Base-by-base conservation (phyloP, 371 early-diverging fungal genomes). In the Rhizomucor pusillus region DNA sequence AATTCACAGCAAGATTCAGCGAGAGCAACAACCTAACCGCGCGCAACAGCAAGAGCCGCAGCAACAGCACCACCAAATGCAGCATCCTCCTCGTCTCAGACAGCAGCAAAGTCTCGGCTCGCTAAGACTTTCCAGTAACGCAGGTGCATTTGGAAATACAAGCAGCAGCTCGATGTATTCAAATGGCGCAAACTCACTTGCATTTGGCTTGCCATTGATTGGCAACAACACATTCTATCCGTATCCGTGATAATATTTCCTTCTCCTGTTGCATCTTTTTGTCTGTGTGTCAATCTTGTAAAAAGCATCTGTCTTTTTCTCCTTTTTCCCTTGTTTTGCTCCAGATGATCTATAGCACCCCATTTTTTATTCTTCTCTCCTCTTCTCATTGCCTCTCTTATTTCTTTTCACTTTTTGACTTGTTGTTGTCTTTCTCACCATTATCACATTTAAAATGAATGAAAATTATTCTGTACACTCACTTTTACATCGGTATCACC, bases 1-100 rank as follows among this genome's bases (percentile, higher is more conserved):
- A 40, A 90, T 92, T 47, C 88, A 87, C 63, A 80, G 81, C 67
- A 93, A 92, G 76, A 73, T 93, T 19, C 77, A 80, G 47, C 76
- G 84, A 29, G 85, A 86, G 14, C 80, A 79, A 39, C 71, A 71
- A 23, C 55, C 12, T 48, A 49, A 23, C 36, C 47, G 18, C 53
- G 16, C 63, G 53, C 39, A 41, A 16, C 55, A 52, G 43, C 37
- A 34, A 20, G 46, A 46, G 45, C 54, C 4, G 23, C 52, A 40
- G 39, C 52, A 36, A n/a, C 79, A 81, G 50, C 81, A 82, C 11
- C 83, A 86, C 9, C 52, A 51, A 56, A 29, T 44, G 29, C 37
- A 50, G 19, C 52, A 25, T 19, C 56, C 46, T 23, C 55, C 39
- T 40, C 35, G 55, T 24, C 22, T 46, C 7, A 14, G 52, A 23